A percentile compares a stretch with the other conserved stretches of the same genome.
Conservation (phyloP, 495 filamentous ascomycete genomes). For the Xylaria palmicola region DNA sequence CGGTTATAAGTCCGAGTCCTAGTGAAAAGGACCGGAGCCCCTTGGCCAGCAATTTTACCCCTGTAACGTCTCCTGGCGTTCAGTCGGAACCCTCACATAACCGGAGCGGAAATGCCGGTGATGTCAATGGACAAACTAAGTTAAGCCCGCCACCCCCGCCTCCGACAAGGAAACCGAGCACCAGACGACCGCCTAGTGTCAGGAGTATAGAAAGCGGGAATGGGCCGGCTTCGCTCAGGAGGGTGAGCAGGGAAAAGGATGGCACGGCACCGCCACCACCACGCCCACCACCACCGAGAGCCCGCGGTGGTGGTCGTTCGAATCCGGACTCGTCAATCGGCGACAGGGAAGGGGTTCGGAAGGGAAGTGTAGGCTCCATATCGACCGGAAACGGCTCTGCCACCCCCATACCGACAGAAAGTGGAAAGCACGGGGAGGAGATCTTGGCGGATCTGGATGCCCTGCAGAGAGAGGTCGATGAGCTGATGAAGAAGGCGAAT, state of each 20-base stretch:
- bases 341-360: constrained; percentile 18
- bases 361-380: constrained; percentile 10
- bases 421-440: constrained; percentile 36
- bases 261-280: constrained; percentile 43
- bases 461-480: constrained; percentile 72
- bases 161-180: constrained; percentile 39
- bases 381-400: constrained; percentile 22
- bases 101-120: constrained; percentile 14
- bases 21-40: constrained; percentile 21
- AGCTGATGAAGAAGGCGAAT: constrained; percentile 52
- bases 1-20: constrained; percentile 2
- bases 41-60: constrained; percentile 3
- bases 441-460: constrained; percentile 67
- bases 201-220: constrained; percentile 36
- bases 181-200: constrained; percentile 37
- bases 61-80: constrained; percentile 5
- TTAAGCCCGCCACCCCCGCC: constrained; percentile 45
- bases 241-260: constrained; percentile 29
- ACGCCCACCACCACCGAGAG: constrained; percentile 61
- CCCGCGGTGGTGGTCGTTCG: constrained; percentile 54
- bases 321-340: constrained; percentile 37
- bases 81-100: constrained; percentile 9
- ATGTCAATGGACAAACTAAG: constrained; percentile 28
- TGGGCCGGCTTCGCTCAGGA: constrained; percentile 21
- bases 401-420: constrained; percentile 15